Base-by-base conservation (phyloP, 2,329 filamentous ascomycete species). In the Coleophoma crateriformis region DNA sequence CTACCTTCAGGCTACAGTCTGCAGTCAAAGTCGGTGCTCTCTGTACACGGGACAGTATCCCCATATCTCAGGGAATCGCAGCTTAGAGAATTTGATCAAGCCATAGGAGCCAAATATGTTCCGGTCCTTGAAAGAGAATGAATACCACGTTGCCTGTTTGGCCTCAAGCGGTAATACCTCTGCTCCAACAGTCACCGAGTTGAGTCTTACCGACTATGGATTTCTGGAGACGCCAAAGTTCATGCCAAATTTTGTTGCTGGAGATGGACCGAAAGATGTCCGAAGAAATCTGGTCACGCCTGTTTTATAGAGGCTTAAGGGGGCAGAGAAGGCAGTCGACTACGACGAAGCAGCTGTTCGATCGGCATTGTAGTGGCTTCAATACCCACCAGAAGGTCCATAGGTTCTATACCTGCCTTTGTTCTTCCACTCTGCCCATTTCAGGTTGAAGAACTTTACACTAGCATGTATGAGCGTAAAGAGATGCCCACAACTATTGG, bases 61-160 rank as follows among this genome's bases (percentile, higher is more conserved):
- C 0, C 72, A 75, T 46, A 71, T 75, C 13, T 66, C 60, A 19
- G 72, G 73, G 1, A 71, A 76, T 54, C 67, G 73, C 22, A 70
- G 63, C 20, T 67, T 75, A 4, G 64, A 75, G 15, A 74, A 73
- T 35, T 63, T 76, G 8, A 68, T 76, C 54, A 75, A 75, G 52
- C 71, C 72, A 0, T 72, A 70, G 70, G 72, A 76, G 52, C 71
- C 70, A 1, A 76, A 76, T 44, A 46, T 76, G 2, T 73, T 76
- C 51, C 67, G 70, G 7, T 66, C 60, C 2, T 51, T 75, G 12
- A 72, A 71, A 45, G 71, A 74, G 38, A 55, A 58, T 0, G 73
- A 72, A 0, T 76, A 76, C 46, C 73, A 76, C 45, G 66, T 76
- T 8, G 72, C 72, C 0, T 76, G 67, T 37, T 65, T 75, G 3